Conservation (phyloP, 2,329 filamentous ascomycete genomes). For the Aspergillus sp. region DNA sequence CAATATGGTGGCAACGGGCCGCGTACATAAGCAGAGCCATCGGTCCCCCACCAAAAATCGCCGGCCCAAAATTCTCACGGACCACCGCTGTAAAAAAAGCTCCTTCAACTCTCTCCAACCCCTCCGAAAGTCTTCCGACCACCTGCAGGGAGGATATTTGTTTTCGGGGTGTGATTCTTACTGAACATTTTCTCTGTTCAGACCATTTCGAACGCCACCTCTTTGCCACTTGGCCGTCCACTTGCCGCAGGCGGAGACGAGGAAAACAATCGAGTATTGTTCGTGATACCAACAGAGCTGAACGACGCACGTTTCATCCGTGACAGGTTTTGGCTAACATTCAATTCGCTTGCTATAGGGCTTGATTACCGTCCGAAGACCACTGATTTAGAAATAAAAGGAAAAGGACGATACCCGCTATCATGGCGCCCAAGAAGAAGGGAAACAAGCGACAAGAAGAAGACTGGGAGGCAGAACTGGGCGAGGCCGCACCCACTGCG, state of each 20-base stretch:
- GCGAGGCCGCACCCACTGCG: constrained; percentile 57
- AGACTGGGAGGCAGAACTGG: constrained; percentile 91
- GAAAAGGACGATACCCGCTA: constrained; percentile 8
- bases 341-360: not conserved
- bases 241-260: not conserved
- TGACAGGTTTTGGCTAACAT: not conserved
- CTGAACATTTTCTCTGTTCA: not conserved
- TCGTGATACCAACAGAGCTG: constrained; percentile 6
- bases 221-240: not conserved
- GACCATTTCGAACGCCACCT: not conserved
- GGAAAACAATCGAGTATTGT: not conserved
- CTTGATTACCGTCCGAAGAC: not conserved
- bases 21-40: not conserved
- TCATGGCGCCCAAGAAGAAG: constrained; percentile 95
- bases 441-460: constrained; percentile 76
- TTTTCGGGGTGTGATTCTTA: not conserved
- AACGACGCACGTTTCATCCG: not conserved
- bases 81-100: not conserved
- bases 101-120: not conserved
- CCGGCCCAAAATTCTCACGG: constrained; percentile 17
- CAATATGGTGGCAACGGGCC: not conserved
- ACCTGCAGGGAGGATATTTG: not conserved
- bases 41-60: constrained; percentile 14
- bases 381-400: not conserved
- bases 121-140: not conserved